These are phyloP conservation scores for Pseudogymnoascus verrucosus DNA, from an alignment of 2,329 filamentous ascomycete genomes.

Conservation along the genomic window DNA sequence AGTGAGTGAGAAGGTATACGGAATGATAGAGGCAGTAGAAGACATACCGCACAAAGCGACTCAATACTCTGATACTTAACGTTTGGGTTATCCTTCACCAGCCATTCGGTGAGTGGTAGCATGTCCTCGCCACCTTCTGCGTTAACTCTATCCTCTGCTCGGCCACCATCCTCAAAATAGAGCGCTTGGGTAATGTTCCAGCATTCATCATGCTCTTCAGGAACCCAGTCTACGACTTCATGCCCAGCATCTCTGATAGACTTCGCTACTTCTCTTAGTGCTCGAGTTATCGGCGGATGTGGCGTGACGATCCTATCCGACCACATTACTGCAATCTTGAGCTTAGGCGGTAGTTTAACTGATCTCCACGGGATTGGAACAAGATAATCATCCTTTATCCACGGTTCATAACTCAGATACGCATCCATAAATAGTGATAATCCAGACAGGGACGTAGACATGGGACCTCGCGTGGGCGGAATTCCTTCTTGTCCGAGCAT, in stretches of 20 bases:
- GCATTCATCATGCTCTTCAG: slow-evolving; percentile 43
- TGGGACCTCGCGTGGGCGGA: slow-evolving; percentile 42
- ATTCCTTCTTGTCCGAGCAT: slow-evolving; percentile 30
- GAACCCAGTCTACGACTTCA: slow-evolving; percentile 48
- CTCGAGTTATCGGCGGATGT: slow-evolving; percentile 51
- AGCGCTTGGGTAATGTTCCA: slow-evolving; percentile 36
- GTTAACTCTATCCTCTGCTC: slow-evolving; percentile 9
- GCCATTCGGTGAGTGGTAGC: slow-evolving; percentile 13
- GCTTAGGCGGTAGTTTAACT: slow-evolving; percentile 33
- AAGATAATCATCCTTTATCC: slow-evolving; percentile 43
- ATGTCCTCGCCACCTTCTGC: slow-evolving; percentile 15
- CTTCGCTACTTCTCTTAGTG: slow-evolving; percentile 45
- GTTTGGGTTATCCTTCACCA: slow-evolving; percentile 12
- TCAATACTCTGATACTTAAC: slow-evolving; percentile 11
- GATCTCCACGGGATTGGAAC: slow-evolving; percentile 45
- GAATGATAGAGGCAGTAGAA: not conserved
- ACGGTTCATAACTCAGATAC: slow-evolving; percentile 37
- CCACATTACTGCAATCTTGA: slow-evolving; percentile 54
- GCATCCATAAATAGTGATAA: slow-evolving; percentile 35
- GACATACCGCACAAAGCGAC: slow-evolving; percentile 9
- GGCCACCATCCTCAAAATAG: slow-evolving; percentile 13
- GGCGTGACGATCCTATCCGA: slow-evolving; percentile 52
- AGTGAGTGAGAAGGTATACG: not conserved
- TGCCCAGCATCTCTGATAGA: slow-evolving; percentile 38
- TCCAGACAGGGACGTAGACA: slow-evolving; percentile 45